Evolutionary conservation across 768 basidiomycete genomes (phyloP).

Genomic region (Lentinula raphanica): DNA sequence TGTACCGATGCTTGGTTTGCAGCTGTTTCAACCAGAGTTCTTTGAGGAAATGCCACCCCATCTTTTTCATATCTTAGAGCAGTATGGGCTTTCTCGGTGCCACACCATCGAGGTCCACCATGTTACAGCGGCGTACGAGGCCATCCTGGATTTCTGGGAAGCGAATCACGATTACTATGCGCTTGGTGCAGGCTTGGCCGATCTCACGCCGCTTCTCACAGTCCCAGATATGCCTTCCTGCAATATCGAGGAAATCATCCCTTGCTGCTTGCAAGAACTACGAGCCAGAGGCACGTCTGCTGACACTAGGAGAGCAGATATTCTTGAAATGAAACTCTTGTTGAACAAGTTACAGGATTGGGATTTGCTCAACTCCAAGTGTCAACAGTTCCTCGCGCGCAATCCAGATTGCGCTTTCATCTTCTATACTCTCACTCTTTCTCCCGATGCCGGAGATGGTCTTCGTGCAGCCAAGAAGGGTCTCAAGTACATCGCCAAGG

Average conservation of each 20-base stretch:
- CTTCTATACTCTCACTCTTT: slow-evolving; percentile 58
- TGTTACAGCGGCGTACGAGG: too few species aligned
- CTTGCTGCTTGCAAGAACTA: slow-evolving; percentile 53
- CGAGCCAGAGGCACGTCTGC: slow-evolving; percentile 32
- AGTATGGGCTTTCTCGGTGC: too few species aligned
- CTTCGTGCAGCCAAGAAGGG: slow-evolving; percentile 64
- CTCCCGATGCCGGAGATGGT: slow-evolving; percentile 41
- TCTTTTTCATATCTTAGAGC: too few species aligned
- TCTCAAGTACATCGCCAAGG: slow-evolving; percentile 42
- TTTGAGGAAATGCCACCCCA: too few species aligned
- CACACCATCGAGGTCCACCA: too few species aligned
- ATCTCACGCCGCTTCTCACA: slow-evolving; percentile 46
- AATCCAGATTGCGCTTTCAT: slow-evolving; percentile 59
- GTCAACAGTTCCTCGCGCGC: slow-evolving; percentile 43
- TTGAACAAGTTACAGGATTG: slow-evolving; percentile 44
- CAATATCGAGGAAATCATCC: slow-evolving; percentile 59
- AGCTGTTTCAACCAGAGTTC: too few species aligned
- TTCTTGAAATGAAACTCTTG: slow-evolving; percentile 59
- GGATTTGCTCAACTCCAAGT: slow-evolving; percentile 41
- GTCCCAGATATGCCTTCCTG: slow-evolving; percentile 53
- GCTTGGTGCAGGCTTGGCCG: slow-evolving; percentile 45
- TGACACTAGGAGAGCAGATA: slow-evolving; percentile 46
- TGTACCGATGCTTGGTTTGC: too few species aligned
- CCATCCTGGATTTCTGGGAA: too few species aligned
- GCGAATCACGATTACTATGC: slow-evolving; percentile 42